Base-by-base conservation (phyloP, 768 basidiomycete genomes). In the Nidularia sp. region DNA sequence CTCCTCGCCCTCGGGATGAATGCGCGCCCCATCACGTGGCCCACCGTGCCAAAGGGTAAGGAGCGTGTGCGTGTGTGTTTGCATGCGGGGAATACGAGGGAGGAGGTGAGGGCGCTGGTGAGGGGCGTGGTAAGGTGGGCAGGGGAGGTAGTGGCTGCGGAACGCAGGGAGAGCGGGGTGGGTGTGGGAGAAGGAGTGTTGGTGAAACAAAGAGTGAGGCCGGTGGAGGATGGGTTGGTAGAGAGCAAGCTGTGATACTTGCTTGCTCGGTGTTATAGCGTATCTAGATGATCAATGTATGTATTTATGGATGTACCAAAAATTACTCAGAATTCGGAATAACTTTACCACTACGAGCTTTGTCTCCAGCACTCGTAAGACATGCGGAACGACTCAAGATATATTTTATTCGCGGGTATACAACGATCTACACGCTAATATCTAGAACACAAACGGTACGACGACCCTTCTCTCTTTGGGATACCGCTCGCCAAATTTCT, bases 41-140 rank as follows among this genome's bases (percentile, higher is more conserved):
- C 96, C 0, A 97, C 94, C 0, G 94, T 97, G 0, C 92, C 94
- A 0, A 86, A 85, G 49, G 93, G 91, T 6, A 80, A 79, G 53
- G 88, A 94, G 54, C 80, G 94, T 13, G 86, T 98, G 2, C 70
- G 95, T 2, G 80, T 98, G n/a, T 98, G 95, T 65, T 61, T 98
- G 29, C 90, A 94, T 60, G 84, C 93, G 0, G 83, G 78, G 1
- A 92, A 95, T 60, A 81, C 83, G 10, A 62, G 49, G 54, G 74
- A 70, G 36, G 85, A 95, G 31, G 75, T 96, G 3, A 78, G 82
- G 36, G 62, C 67, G 10, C 68, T 97, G 15, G 75, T 81, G 0
- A 51, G 63, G 1, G 81, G 75, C 0, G 73, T 85, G 46, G 53
- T 81, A 1, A 59, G 51, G 15, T 84, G 81, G 81, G 81, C 75